Base-by-base conservation (phyloP, 78 protist genomes). In the slime mould (Dictyostelium discoideum) region DNA sequence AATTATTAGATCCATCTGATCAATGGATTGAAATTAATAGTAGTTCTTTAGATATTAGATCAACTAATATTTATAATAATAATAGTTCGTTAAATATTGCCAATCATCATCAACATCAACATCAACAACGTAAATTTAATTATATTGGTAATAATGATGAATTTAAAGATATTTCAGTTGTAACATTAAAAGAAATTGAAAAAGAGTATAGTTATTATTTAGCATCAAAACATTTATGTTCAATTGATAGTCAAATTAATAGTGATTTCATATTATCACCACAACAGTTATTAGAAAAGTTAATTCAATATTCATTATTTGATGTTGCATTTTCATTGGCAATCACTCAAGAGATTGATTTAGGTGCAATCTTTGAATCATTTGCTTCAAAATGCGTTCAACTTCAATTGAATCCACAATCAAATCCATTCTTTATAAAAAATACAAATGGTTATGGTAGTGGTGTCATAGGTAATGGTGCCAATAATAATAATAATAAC, bases 271-370 rank as follows among this genome's bases (percentile, higher is more conserved):
- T 48, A 29, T 57, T 88, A 22, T 74, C 94, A 39, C 87, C 86
- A 32, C 39, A 80, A 11, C 94, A 88, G 16, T n/a, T 90, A n/a
- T 42, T 90, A 3, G 57, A 26, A 1, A 83, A 82, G 18, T 65
- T 90, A 10, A 5, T 90, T 39, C 20, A 42, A 37, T 11, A 82
- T 32, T 85, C 87, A 24, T 29, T 90, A 18, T 65, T 48, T 69
- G 95, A 90, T 29, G 13, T n/a, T 20, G 80, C 89, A 3, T 82
- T 90, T 46, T 72, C 89, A 20, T 39, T 90, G 37, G 95, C 88
- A 8, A 67, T 90, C 29, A 13, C 50, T 16, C 67, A 72, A 18
- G 88, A 90, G 22, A 48, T 90, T 18, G 84, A 90, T 82, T 54
- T 90, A 7, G 83, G 88, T 37, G 16, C 48, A 5, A 73, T 90